phyloP scores from a whole-genome alignment of 176 grass and related monocot species.

The Tuctoria greenei region DNA sequence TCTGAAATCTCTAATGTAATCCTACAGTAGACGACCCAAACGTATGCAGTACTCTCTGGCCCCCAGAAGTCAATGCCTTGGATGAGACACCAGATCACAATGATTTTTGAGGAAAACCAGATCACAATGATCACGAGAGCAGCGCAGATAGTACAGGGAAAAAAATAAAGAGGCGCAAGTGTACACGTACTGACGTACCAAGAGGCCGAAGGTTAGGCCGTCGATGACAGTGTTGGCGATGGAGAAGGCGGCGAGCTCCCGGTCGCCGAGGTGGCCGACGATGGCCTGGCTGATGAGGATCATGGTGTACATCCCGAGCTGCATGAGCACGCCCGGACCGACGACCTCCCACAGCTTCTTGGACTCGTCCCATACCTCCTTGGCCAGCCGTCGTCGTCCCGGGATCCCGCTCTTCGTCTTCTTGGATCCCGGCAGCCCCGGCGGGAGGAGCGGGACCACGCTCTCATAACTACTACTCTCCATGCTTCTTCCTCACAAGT shows the following conservation, averaged over 20 bases:
- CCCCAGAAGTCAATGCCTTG: not conserved
- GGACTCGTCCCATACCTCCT: constrained; percentile 30
- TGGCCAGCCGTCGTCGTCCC: not conserved
- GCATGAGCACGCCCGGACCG: constrained; percentile 35
- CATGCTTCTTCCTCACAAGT: not conserved
- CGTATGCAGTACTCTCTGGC: no score
- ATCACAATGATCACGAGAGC: not conserved
- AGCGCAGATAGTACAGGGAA: not conserved
- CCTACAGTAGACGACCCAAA: no score
- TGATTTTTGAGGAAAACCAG: no score
- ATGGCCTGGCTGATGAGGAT: constrained; percentile 53
- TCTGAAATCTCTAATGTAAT: no score
- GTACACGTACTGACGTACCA: constrained; percentile 39
- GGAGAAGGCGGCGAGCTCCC: constrained; percentile 51
- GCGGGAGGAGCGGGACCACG: constrained; percentile 13
- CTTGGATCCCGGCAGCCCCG: not conserved
- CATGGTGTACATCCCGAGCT: constrained; percentile 31
- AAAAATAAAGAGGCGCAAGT: not conserved
- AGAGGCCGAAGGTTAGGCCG: constrained; percentile 49
- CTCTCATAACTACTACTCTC: not conserved
- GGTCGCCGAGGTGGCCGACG: constrained; percentile 55
- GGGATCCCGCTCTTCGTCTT: not conserved
- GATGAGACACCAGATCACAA: not conserved
- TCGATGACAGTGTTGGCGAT: constrained; percentile 44
- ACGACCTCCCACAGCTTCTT: constrained; percentile 32